Base-by-base conservation (phyloP, 176 grass and related monocot genomes). In the Eragrostis curvula region DNA sequence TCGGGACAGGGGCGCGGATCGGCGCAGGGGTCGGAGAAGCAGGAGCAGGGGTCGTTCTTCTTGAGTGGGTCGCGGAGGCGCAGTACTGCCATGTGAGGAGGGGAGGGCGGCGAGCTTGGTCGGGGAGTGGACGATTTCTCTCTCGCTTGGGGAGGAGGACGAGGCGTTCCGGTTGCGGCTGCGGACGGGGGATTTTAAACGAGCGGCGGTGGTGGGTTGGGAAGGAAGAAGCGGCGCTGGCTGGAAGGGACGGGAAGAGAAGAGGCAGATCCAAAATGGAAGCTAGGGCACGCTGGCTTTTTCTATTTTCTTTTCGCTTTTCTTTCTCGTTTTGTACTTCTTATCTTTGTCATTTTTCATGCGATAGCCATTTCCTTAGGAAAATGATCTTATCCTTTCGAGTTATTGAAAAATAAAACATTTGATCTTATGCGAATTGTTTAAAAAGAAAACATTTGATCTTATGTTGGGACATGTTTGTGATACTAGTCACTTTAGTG, bases 31-130 rank as follows among this genome's bases (percentile, higher is more conserved):
- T 39, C 67, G 82, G 87, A 69, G 77, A 70, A 71, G 74, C 43
- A 70, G 86, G 28, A 79, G 82, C 82, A 55, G 61, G 81, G 61
- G 75, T 44, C 68, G 87, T 77, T 81, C 71, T 84, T 81, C 77
- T 89, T 62, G 77, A 69, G 21, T 73, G 78, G 66, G 23, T 85
- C 77, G 77, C 74, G 71, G 87, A 64, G 77, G 44, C 55, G 70
- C 87, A 24, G 78, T 79, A 71, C 87, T 89, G 87, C 87, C 87
- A 89, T 89, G 87, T 89, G 82, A 77, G 25, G 82, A 53, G 48
- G 16, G 23, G n/a, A 36, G 48, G 39, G n/a, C n/a, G 28, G 60
- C 25, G 76, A 66, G n/a, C 11, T 12, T 15, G 48, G 28, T n/a
- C 32, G 47, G 30, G 71, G 53, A 12, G 63, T 63, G 76, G 81